Evolutionary conservation across 805 yeast species (phyloP).

Genomic region (Saccharomycopsis selenospora): DNA sequence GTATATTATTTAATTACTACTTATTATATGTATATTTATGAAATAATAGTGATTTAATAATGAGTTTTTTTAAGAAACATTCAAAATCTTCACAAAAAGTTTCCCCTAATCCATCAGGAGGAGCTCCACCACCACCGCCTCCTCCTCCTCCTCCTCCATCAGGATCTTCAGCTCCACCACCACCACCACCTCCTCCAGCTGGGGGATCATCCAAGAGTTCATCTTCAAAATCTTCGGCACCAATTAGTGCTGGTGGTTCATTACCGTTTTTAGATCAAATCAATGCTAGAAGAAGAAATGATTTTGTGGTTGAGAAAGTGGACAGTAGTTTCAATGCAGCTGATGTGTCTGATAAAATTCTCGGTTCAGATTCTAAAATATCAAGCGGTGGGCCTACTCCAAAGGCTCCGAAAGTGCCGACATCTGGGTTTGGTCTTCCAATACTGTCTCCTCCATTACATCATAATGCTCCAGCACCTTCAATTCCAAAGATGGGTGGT

Average conservation of each 20-base stretch:
- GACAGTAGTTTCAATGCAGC: slow-evolving; percentile 26
- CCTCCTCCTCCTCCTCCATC: slow-evolving; percentile 18
- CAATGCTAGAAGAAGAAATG: slow-evolving; percentile 46
- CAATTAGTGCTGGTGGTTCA: slow-evolving; percentile 30
- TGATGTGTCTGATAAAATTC: slow-evolving; percentile 15
- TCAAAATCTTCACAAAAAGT: slow-evolving; percentile 20
- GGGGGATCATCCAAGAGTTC: slow-evolving; percentile 20
- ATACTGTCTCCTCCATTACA: slow-evolving; percentile 25
- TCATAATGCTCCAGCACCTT: slow-evolving; percentile 6
- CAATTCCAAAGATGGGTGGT: slow-evolving; percentile 11
- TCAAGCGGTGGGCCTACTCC: slow-evolving; percentile 24
- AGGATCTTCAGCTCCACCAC: slow-evolving; percentile 1
- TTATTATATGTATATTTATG: too few relatives aligned
- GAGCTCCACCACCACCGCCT: slow-evolving; percentile 24
- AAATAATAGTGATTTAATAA: too few relatives aligned
- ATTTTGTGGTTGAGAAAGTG: slow-evolving; percentile 39
- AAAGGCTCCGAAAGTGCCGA: slow-evolving; percentile 4
- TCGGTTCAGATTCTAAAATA: slow-evolving; percentile 23
- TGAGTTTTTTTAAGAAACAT: slow-evolving; percentile 14
- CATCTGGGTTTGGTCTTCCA: background rate
- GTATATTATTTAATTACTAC: too few relatives aligned
- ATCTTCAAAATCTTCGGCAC: slow-evolving; percentile 23
- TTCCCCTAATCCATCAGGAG: slow-evolving; percentile 22
- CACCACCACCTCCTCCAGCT: slow-evolving; percentile 23
- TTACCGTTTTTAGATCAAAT: slow-evolving; percentile 55